Conservation (phyloP, 352 stramenopile genomes). For the Phytophthora cactorum region DNA sequence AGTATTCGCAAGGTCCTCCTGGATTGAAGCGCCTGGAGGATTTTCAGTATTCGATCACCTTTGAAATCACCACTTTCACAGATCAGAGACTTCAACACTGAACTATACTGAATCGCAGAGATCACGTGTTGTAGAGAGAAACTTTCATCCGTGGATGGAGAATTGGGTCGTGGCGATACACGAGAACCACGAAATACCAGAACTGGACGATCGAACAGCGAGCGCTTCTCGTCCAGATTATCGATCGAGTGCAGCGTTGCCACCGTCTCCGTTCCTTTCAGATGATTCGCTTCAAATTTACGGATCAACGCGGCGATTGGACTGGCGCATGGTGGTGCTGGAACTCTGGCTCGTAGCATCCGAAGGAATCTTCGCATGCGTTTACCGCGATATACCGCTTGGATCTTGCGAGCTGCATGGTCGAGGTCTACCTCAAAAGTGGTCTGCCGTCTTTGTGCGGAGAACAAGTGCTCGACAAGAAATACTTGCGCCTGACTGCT, state of each 20-base stretch:
- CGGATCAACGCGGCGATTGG: conserved; percentile 41
- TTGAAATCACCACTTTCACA: conserved; percentile 42
- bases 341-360: conserved; percentile 35
- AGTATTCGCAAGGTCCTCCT: conserved; percentile 55
- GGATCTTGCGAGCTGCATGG: conserved; percentile 54
- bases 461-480: conserved; percentile 46
- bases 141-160: conserved; percentile 18
- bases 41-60: conserved; percentile 26
- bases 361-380: conserved; percentile 47
- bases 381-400: conserved; percentile 59
- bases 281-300: conserved; percentile 30
- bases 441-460: conserved; percentile 41
- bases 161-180: neutral
- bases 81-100: conserved; percentile 48
- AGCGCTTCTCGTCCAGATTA: conserved; percentile 45
- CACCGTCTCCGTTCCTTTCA: conserved; percentile 36
- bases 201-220: conserved; percentile 56
- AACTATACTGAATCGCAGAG: conserved; percentile 56
- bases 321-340: conserved; percentile 28
- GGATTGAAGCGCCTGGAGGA: conserved; percentile 49
- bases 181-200: conserved; percentile 36
- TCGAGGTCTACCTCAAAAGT: conserved; percentile 26
- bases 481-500: conserved; percentile 42
- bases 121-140: conserved; percentile 46
- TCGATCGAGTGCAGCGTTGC: conserved; percentile 30